Conservation (phyloP, 2,329 filamentous ascomycete species). For the Colletotrichum falcatum region DNA sequence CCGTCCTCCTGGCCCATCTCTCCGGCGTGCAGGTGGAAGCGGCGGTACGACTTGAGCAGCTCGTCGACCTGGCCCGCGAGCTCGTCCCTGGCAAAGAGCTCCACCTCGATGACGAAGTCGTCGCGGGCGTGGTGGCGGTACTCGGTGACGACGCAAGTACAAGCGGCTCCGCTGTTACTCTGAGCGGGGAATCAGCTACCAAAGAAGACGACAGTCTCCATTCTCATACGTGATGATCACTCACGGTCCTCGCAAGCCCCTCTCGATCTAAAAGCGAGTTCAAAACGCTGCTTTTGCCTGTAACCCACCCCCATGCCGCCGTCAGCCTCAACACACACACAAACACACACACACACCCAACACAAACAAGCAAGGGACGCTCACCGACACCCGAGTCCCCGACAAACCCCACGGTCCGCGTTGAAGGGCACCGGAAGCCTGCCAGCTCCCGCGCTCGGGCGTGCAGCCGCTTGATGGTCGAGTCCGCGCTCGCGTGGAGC, state of each 20-base stretch:
- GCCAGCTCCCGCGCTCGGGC: slow-evolving; percentile 49
- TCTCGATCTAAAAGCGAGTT: slow-evolving; percentile 59
- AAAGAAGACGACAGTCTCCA: neutral
- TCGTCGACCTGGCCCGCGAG: slow-evolving; percentile 50
- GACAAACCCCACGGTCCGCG: slow-evolving; percentile 59
- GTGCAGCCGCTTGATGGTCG: slow-evolving; percentile 53
- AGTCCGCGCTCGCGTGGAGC: slow-evolving; percentile 53
- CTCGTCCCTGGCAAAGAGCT: slow-evolving; percentile 49
- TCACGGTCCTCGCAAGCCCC: slow-evolving; percentile 57
- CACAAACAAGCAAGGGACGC: slow-evolving; percentile 23
- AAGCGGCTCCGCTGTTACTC: slow-evolving; percentile 59
- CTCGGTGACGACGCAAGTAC: slow-evolving; percentile 62
- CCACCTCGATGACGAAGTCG: slow-evolving; percentile 51
- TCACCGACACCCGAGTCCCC: slow-evolving; percentile 61
- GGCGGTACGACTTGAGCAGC: slow-evolving; percentile 53
- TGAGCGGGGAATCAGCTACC: slow-evolving; percentile 41
- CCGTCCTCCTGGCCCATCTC: slow-evolving; percentile 28
- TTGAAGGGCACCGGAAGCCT: slow-evolving; percentile 53
- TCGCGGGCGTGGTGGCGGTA: slow-evolving; percentile 54
- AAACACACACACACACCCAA: too few relatives aligned
- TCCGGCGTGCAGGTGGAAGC: slow-evolving; percentile 47
- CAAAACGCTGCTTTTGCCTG: slow-evolving; percentile 62
- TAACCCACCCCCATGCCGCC: neutral
- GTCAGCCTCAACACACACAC: neutral
- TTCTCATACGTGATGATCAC: slow-evolving; percentile 36